These are phyloP conservation scores for Saturnispora halmiae DNA, from an alignment of 805 yeast species.

Conservation along the genomic window DNA sequence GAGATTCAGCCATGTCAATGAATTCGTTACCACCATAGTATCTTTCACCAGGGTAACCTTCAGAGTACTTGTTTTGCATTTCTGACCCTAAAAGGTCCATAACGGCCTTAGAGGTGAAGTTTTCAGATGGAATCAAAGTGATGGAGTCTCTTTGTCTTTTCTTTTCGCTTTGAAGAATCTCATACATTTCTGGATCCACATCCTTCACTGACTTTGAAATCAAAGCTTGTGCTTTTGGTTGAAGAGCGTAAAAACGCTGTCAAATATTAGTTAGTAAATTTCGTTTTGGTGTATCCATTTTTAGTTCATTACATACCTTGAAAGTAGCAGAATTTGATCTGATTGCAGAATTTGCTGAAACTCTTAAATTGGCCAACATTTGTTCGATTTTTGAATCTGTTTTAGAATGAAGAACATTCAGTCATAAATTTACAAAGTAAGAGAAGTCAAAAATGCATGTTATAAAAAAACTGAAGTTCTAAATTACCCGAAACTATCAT, in stretches of 20 bases:
- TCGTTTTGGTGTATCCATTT: not conserved
- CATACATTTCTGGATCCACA: conserved; percentile 71
- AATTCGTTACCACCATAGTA: conserved; percentile 98
- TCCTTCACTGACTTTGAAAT: conserved; percentile 56
- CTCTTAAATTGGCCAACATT: not conserved
- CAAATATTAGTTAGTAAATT: not conserved
- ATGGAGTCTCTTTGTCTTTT: conserved; percentile 89
- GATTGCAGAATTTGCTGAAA: not conserved
- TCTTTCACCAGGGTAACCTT: conserved; percentile 98
- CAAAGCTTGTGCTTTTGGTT: conserved; percentile 40
- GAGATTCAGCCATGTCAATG: conserved; percentile 84
- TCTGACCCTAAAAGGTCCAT: conserved; percentile 96
- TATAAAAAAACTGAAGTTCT: not conserved
- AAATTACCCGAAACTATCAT: not conserved
- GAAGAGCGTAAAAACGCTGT: conserved; percentile 35
- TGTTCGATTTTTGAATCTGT: not conserved
- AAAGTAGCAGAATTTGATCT: conserved; percentile 3
- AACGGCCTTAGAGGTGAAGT: conserved; percentile 92
- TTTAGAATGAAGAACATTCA: not conserved
- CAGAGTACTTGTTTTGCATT: conserved; percentile 97
- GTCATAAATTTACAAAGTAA: not conserved
- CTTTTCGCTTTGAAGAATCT: conserved; percentile 69
- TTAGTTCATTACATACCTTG: conserved; percentile 4
- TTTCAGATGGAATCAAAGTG: conserved; percentile 92
- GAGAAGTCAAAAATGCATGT: not conserved